Evolutionary conservation across 805 yeast species (phyloP), one percentile per base, ranked within the genome.

Genomic region (Ogataea zsoltii): DNA sequence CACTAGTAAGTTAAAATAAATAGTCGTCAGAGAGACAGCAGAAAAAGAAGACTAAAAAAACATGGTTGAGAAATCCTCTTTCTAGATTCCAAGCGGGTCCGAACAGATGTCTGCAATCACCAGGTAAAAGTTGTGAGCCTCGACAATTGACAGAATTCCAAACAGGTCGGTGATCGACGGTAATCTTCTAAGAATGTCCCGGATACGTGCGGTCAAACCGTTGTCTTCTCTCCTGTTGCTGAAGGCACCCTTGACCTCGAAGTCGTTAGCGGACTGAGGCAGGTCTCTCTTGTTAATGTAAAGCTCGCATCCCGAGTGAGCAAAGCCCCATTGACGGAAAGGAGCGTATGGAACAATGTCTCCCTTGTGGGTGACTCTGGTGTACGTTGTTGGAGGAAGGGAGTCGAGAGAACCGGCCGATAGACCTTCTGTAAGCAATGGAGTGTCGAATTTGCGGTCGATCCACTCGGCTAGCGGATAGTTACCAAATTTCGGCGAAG

Each of bases 401-500:
- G 15, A 3, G n/a, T 32, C 3, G 1, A 41, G 18, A 6, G 35
- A 29, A 2, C 35, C 18, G 2, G 32, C 9, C 11, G 32, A 14
- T 19, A 52, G 21, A 3, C 10, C 12, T 3, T 32, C 13, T 7
- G 40, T 12, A 9, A 41, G 31, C 1, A 12, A 11, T n/a, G 55
- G 55, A 0, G 79, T 72, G 12, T 70, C 57, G 52, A 81, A 83
- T 5, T 75, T 37, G 0, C 53, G 42, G 61, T 86, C 82, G 33
- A 81, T 73, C 72, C 79, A 82, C 25, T 63, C 56, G 23, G 75
- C 70, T 60, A 82, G 71, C 2, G 62, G 60, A 2, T 53, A 51
- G 58, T 84, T 82, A 4, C 88, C 89, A 29, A 85, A 67, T 52
- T 78, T 78, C 0, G 92, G 88, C 12, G 80, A 75, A 1, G 83